Evolutionary conservation across 202 grass and related monocot genomes (phyloP), one percentile per base, ranked within the genome.

Genomic region (Panicum hallii): DNA sequence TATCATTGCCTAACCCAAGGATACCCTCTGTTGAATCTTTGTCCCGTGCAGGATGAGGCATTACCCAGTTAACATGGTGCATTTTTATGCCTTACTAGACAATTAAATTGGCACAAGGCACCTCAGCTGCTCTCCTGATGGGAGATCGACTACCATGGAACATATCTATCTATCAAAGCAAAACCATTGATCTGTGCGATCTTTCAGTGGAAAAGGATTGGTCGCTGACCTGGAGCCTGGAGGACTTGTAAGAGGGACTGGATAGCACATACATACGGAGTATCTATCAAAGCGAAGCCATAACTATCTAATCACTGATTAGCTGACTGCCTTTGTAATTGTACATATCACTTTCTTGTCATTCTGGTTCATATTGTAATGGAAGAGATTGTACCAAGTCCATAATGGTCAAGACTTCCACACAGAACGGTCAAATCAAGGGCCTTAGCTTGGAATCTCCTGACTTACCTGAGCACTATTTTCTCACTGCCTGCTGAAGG

Each of bases 11-110:
- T 81, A 57, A 76, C 46, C 17, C 38, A 6, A 45, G 10, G 36
- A 19, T 5, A 11, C 19, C 23, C 46, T 8, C 13, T 16, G 54
- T 23, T 70, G 12, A 38, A 26, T 26, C 22, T 5, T 72, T 8
- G n/a, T 55, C 20, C 19, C 48, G 15, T 71, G 78, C 83, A 89
- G 82, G 72, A 81, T 15, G 77, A 48, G 49, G 23, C 83, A 22
- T n/a, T 7, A 8, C 55, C 8, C 44, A 43, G 30, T 46, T 55
- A 71, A 60, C 26, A 32, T 32, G 80, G 72, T 70, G 15, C 22
- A 34, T 82, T 82, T 14, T 6, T 32, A 19, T 45, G 13, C 66
- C 11, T 70, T 32, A 5, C 38, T 3, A 26, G 3, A 9, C 55
- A 61, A 77, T 61, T 26, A 61, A 46, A 46, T 22, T 0, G 74